These are phyloP conservation scores for Breviolum minutum DNA, from an alignment of 73 alveolate genomes.

Conservation along the genomic window DNA sequence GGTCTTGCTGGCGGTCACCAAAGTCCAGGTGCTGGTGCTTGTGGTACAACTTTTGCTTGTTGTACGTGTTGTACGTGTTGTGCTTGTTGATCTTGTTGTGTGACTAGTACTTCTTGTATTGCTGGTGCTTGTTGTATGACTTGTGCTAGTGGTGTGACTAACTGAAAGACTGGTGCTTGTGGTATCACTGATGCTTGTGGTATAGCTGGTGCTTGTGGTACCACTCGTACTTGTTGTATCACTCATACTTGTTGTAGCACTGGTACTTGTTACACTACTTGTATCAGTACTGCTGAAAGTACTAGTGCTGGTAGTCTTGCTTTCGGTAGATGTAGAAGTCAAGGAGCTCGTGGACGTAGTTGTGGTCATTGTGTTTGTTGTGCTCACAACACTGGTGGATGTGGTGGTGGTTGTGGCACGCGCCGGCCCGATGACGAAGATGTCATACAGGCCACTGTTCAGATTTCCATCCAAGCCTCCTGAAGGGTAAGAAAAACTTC, in stretches of 20 bases:
- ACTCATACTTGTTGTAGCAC: neutral
- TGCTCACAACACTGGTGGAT: too few relatives aligned
- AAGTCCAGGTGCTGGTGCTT: neutral
- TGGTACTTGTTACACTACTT: too few relatives aligned
- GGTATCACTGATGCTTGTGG: neutral
- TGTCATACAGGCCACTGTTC: conserved; percentile 1
- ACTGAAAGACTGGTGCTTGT: neutral
- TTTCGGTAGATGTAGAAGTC: too few relatives aligned
- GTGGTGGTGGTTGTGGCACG: conserved; percentile 6
- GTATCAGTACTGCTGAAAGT: neutral
- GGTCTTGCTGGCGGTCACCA: neutral
- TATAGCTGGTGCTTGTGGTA: neutral
- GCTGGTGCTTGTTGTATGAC: neutral
- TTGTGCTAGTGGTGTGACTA: neutral
- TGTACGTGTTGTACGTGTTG: neutral
- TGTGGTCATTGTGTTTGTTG: too few relatives aligned
- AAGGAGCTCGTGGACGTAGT: too few relatives aligned
- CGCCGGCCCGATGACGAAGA: conserved; percentile 6
- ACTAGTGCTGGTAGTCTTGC: neutral
- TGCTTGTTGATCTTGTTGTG: neutral
- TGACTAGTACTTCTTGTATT: neutral
- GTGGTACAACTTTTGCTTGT: neutral
- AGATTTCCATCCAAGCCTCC: neutral
- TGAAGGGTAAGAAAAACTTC: too few relatives aligned
- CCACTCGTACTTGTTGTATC: neutral